phyloP scores from a whole-genome alignment of 2,329 filamentous ascomycete species.

The Stemphylium lycopersici region DNA sequence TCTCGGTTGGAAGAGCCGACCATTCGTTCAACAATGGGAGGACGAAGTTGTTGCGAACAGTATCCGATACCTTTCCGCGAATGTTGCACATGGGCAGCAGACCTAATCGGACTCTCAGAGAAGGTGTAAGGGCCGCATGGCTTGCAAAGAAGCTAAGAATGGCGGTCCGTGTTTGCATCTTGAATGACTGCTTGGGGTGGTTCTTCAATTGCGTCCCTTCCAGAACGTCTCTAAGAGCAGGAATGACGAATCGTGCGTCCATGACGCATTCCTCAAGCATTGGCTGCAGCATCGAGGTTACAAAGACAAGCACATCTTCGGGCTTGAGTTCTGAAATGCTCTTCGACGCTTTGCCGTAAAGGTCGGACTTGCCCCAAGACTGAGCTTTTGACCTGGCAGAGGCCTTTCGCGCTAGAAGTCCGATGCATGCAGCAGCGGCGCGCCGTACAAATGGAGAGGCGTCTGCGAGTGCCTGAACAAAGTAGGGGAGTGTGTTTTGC shows the following conservation, averaged over 20 bases:
- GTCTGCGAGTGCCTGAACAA: constrained; percentile 76
- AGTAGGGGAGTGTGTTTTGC: constrained; percentile 83
- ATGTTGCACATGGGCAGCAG: constrained; percentile 75
- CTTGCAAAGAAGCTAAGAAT: constrained; percentile 75
- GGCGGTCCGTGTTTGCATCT: constrained; percentile 67
- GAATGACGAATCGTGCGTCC: constrained; percentile 73
- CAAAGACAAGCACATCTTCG: constrained; percentile 53
- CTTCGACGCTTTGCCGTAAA: constrained; percentile 66
- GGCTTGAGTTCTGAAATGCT: constrained; percentile 68
- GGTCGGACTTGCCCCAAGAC: constrained; percentile 30
- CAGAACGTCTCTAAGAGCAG: constrained; percentile 66
- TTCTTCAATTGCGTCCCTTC: constrained; percentile 58
- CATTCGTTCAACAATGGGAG: constrained; percentile 76
- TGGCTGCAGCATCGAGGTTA: constrained; percentile 74
- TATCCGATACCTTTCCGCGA: constrained; percentile 74
- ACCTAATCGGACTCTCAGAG: constrained; percentile 71
- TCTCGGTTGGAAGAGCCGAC: constrained; percentile 61
- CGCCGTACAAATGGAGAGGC: constrained; percentile 76
- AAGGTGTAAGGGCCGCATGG: constrained; percentile 72
- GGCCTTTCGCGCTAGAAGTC: constrained; percentile 27
- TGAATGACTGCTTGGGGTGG: constrained; percentile 50
- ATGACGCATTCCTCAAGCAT: constrained; percentile 85
- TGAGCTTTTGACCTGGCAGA: constrained; percentile 17
- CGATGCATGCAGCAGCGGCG: constrained; percentile 71
- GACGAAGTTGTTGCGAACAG: constrained; percentile 74